Conservation (phyloP, 768 basidiomycete genomes). For the Pulveroboletus ravenelii region DNA sequence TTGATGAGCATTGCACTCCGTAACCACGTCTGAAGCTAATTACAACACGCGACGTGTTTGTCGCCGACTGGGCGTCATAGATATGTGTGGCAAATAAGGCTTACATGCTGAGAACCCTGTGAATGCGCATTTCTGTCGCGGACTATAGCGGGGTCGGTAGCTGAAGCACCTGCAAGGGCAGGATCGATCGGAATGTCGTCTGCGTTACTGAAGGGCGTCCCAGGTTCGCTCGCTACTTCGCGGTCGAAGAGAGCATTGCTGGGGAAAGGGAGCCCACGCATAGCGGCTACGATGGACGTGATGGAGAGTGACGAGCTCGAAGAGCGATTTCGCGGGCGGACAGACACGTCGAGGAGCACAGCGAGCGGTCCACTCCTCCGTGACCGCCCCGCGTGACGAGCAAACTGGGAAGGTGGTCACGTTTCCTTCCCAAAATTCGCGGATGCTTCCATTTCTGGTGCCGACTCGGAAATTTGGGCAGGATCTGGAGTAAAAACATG, state of each 20-base stretch:
- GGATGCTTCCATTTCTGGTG: constrained; percentile 9
- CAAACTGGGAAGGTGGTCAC: constrained; percentile 26
- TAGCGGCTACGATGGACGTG: constrained; percentile 24
- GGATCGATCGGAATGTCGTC: constrained; percentile 82
- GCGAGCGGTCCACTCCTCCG: constrained; percentile 28
- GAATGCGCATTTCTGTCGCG: constrained; percentile 18
- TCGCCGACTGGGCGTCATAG: constrained; percentile 19
- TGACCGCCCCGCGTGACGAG: constrained; percentile 31
- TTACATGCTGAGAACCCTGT: constrained; percentile 32
- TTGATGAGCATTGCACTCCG: constrained; percentile 18
- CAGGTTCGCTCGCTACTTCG: constrained; percentile 55
- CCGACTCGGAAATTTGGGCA: not conserved
- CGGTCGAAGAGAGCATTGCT: constrained; percentile 42
- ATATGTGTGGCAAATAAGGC: constrained; percentile 26
- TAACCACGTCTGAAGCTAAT: constrained; percentile 26
- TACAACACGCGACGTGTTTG: constrained; percentile 71
- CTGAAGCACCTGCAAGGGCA: constrained; percentile 45
- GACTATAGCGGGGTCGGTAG: constrained; percentile 52
- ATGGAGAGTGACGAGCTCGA: constrained; percentile 14
- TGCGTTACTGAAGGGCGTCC: constrained; percentile 52
- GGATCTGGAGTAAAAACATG: constrained; percentile 4
- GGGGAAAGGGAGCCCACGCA: constrained; percentile 60
- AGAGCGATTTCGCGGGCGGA: constrained; percentile 10
- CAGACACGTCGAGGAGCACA: constrained; percentile 37
- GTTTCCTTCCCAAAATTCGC: constrained; percentile 16